Base-by-base conservation (phyloP, 108 stramenopile genomes). In the Conticribra weissflogii region DNA sequence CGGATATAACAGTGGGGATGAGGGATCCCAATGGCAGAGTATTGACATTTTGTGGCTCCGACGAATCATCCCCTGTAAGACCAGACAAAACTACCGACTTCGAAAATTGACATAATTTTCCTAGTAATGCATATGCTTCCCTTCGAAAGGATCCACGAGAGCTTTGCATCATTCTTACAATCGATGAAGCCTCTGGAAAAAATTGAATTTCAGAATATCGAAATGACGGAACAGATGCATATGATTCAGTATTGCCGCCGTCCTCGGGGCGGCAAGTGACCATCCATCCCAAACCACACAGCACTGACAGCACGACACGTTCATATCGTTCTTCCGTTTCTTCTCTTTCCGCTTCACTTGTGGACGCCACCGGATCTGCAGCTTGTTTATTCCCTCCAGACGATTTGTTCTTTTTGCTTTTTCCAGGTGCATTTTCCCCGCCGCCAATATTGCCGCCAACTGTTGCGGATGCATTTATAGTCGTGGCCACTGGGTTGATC, bases 321-420 rank as follows among this genome's bases (percentile, higher is more conserved):
- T 89, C 90, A 69, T 83, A 91, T 24, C 83, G 74, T 59, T 94
- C 90, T 34, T 90, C 93, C 60, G 82, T 60, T 55, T 83, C 83
- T 74, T 91, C 88, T 18, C 79, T 61, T 54, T 88, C 87, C 21
- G 51, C 34, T 56, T 84, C 85, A 28, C 67, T 71, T 3, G 75
- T 17, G n/a, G 19, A 55, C 33, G 36, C 49, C 33, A 22, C 61
- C 0, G 30, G 4, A 3, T 65, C 63, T 1, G 32, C 30, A 2
- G 31, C 24, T 34, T n/a, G 18, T 28, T 60, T 68, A 2, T 25
- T 66, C 22, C 50, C 46, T 25, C 62, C 61, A 18, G 55, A 49
- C 59, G 27, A 22, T 32, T 70, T 70, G 22, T 56, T 52, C 34
- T 65, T 65, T 14, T 27, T 29, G 16, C 32, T 41, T 0, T 24